Conservation (phyloP, 73 alveolate genomes). For the Stentor coeruleus region DNA sequence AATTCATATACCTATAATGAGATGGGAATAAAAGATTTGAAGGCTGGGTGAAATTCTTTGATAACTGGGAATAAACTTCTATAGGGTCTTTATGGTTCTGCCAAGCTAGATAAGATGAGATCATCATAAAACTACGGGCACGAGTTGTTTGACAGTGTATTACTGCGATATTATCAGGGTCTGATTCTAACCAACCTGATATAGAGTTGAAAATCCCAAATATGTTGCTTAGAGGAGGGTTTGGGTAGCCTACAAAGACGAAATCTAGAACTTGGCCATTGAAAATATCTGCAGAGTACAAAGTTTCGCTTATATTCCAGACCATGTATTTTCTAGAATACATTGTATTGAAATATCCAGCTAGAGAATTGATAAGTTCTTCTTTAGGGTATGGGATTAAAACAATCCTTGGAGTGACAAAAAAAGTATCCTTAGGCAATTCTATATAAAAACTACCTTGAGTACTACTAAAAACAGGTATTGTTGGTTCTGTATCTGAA, state of each 20-base stretch:
- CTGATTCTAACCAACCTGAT: conserved; percentile 7
- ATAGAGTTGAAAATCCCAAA: conserved; percentile 13
- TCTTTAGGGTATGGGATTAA: background rate
- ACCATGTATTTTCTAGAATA: conserved; percentile 2
- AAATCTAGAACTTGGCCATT: conserved; percentile 18
- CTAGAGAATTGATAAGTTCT: background rate
- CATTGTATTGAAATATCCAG: conserved; percentile 18
- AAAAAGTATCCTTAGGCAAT: background rate
- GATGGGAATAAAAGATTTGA: background rate
- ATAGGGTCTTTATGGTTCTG: background rate
- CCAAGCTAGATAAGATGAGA: conserved; percentile 16
- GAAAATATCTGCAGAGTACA: background rate
- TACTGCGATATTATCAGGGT: conserved; percentile 10
- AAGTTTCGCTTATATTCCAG: conserved; percentile 19
- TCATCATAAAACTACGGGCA: conserved; percentile 17
- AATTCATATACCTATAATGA: background rate
- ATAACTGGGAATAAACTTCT: background rate
- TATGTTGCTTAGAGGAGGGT: conserved; percentile 1
- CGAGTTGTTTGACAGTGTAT: conserved; percentile 16
- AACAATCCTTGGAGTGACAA: conserved; percentile 11
- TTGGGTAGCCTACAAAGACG: conserved; percentile 23
- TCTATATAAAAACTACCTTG: conserved; percentile 1
- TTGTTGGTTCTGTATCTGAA: background rate
- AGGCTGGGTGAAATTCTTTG: background rate
- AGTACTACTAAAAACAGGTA: background rate